phyloP scores from a whole-genome alignment of 805 yeast genomes.

The Brettanomyces anomalus region DNA sequence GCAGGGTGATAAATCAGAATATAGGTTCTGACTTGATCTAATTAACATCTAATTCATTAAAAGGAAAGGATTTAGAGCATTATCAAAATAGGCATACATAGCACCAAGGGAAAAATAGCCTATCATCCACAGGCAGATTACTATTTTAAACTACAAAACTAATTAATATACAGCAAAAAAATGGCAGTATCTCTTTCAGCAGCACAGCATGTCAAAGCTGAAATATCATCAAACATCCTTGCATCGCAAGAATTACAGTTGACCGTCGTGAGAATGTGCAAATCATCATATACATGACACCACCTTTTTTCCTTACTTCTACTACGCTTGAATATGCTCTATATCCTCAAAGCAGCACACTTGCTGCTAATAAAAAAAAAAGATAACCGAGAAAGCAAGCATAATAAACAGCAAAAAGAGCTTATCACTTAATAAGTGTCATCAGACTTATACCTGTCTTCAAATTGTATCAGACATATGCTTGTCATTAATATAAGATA shows the following conservation, averaged over 20 bases:
- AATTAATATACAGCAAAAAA: not conserved
- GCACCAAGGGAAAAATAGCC: too few relatives aligned
- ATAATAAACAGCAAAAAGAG: not conserved
- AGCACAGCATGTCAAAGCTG: conserved; percentile 86
- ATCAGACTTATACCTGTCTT: conserved; percentile 34
- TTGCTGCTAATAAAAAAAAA: not conserved
- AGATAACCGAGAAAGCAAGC: too few relatives aligned
- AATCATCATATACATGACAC: conserved; percentile 28
- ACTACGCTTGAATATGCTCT: not conserved
- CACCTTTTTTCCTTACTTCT: conserved; percentile 34
- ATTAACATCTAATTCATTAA: too few relatives aligned
- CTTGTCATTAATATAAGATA: conserved; percentile 61
- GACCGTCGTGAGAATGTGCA: conserved; percentile 37
- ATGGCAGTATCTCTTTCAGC: conserved; percentile 18
- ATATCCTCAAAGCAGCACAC: not conserved
- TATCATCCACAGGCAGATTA: too few relatives aligned
- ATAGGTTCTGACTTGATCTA: too few relatives aligned
- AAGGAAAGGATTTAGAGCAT: too few relatives aligned
- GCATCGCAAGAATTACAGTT: conserved; percentile 24
- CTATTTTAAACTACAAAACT: too few relatives aligned
- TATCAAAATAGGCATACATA: too few relatives aligned
- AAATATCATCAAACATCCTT: conserved; percentile 52
- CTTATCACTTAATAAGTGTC: conserved; percentile 1
- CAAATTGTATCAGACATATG: conserved; percentile 88
- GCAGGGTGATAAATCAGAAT: too few relatives aligned